Conservation (phyloP, 306 rosid genomes). For the Leucaena leucocephala region DNA sequence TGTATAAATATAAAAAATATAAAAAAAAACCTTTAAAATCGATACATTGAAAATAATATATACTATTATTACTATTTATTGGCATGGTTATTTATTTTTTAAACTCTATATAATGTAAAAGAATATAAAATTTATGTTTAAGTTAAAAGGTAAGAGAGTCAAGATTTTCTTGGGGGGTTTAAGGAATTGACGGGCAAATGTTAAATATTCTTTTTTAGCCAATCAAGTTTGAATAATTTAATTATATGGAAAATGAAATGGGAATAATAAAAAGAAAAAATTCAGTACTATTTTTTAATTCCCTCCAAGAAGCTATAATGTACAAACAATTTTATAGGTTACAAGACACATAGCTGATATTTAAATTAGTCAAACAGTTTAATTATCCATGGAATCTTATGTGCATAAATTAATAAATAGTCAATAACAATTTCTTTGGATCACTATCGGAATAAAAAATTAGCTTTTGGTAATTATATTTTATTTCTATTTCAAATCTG, state of each 20-base stretch:
- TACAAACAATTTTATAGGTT: background rate
- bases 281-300: background rate
- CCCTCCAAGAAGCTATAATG: background rate
- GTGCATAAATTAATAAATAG: background rate
- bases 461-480: background rate
- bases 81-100: background rate
- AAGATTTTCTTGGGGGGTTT: background rate
- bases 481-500: constrained; percentile 11
- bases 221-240: background rate
- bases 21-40: background rate
- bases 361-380: background rate
- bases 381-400: background rate
- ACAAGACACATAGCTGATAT: background rate
- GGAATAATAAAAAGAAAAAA: background rate
- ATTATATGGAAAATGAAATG: background rate
- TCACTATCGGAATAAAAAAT: background rate
- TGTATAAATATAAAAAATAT: background rate
- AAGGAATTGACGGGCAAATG: background rate
- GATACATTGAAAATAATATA: background rate
- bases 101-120: background rate
- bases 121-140: background rate
- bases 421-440: background rate
- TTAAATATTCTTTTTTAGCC: background rate
- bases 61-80: background rate
- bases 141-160: background rate